A percentile compares a stretch with the other conserved stretches of the same genome.
phyloP scores from a whole-genome alignment of 805 yeast genomes.

The Myxozyma lipomycoides region DNA sequence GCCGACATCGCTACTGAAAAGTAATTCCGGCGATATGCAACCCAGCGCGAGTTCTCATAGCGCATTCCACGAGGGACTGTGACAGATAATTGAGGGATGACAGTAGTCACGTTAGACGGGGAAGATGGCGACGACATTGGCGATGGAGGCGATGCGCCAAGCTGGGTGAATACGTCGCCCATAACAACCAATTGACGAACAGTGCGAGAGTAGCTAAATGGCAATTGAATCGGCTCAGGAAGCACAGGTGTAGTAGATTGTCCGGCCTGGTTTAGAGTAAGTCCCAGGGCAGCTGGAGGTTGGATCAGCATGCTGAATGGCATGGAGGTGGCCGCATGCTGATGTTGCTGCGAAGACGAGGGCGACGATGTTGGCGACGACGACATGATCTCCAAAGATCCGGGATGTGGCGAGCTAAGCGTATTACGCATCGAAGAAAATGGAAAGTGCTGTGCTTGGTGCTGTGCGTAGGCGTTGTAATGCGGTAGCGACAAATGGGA shows the following conservation, averaged over 20 bases:
- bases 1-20: constrained; percentile 11
- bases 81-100: constrained; percentile 9
- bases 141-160: background rate
- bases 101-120: constrained; percentile 2
- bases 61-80: constrained; percentile 21
- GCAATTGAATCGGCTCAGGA: background rate
- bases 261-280: background rate
- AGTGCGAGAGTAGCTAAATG: background rate
- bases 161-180: background rate
- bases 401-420: no score
- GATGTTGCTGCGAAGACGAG: background rate
- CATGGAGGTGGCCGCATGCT: background rate
- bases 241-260: background rate
- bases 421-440: no score
- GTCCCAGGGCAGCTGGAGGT: background rate
- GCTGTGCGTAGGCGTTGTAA: background rate
- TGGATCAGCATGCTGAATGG: background rate
- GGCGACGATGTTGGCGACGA: no score
- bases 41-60: constrained; percentile 18
- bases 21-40: constrained; percentile 28
- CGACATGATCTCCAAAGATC: no score
- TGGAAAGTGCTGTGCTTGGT: background rate
- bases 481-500: background rate
- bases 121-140: constrained; percentile 2
- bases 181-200: background rate